Conservation (phyloP, 495 filamentous ascomycete genomes). For the Aspergillus heteromorphus region DNA sequence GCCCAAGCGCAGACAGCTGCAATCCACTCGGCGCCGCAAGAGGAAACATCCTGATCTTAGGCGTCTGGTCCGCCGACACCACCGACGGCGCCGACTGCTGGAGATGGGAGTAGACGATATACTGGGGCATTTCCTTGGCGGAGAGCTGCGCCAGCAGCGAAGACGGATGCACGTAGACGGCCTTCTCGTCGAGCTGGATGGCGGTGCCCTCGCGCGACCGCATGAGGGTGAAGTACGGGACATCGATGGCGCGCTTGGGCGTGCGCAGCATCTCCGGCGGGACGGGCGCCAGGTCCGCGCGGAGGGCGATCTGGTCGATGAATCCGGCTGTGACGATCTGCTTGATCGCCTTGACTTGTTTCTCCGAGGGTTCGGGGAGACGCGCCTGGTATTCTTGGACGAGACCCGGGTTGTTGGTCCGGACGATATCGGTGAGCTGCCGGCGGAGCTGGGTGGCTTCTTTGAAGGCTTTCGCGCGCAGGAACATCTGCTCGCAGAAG, state of each 20-base stretch:
- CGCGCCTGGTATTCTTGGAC: slow-evolving; percentile 52
- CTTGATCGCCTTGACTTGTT: slow-evolving; percentile 75
- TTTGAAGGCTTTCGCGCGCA: slow-evolving; percentile 76
- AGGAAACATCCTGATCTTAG: slow-evolving; percentile 84
- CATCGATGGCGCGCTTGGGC: slow-evolving; percentile 75
- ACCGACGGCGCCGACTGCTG: slow-evolving; percentile 57
- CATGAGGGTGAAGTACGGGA: slow-evolving; percentile 85
- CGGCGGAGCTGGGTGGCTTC: slow-evolving; percentile 77
- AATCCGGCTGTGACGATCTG: slow-evolving; percentile 91
- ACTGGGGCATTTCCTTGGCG: slow-evolving; percentile 72
- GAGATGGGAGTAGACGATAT: slow-evolving; percentile 81
- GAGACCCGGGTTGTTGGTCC: slow-evolving; percentile 65
- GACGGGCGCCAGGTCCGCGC: slow-evolving; percentile 73
- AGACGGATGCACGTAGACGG: slow-evolving; percentile 81
- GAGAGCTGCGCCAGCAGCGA: slow-evolving; percentile 69
- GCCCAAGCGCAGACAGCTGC: slow-evolving; percentile 74
- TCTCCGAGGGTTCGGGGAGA: slow-evolving; percentile 63
- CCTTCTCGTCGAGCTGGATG: slow-evolving; percentile 46
- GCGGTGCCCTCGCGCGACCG: slow-evolving; percentile 53
- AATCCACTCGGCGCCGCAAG: slow-evolving; percentile 69
- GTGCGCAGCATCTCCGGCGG: slow-evolving; percentile 67
- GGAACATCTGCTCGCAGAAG: slow-evolving; percentile 78
- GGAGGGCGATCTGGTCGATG: slow-evolving; percentile 92
- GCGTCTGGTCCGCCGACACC: slow-evolving; percentile 42
- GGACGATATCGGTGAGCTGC: slow-evolving; percentile 77